Percentiles rank a stretch among this genome's conserved stretches.
phyloP scores from a whole-genome alignment of 2,329 filamentous ascomycete genomes.

The Hymenoscyphus scutula region DNA sequence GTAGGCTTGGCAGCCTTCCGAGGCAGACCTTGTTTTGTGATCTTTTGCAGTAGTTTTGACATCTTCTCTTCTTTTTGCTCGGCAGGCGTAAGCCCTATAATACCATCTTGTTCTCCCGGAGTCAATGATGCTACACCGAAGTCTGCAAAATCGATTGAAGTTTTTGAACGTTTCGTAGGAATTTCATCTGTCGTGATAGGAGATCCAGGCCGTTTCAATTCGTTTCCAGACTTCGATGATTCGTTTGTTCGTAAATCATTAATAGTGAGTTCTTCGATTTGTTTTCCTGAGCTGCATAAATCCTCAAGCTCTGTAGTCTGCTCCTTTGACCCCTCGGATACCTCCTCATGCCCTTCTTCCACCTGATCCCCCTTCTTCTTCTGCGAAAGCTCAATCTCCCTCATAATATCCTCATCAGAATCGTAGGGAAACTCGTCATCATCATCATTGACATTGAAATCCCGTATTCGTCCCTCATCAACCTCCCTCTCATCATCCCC shows the following conservation, averaged over 20 bases:
- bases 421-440: slow-evolving; percentile 48
- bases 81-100: neutral
- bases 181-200: neutral
- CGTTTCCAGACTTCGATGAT: neutral
- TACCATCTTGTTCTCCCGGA: neutral
- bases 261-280: neutral
- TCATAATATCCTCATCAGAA: slow-evolving; percentile 51
- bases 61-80: neutral
- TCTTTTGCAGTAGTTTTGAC: slow-evolving; percentile 38
- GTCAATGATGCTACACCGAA: neutral
- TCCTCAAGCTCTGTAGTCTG: slow-evolving; percentile 14
- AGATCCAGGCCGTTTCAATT: neutral
- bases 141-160: neutral
- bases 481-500: slow-evolving; percentile 44
- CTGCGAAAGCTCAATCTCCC: slow-evolving; percentile 35
- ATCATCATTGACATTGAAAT: slow-evolving; percentile 41
- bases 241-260: neutral
- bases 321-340: neutral
- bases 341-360: slow-evolving; percentile 17
- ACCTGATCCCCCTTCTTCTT: slow-evolving; percentile 23
- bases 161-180: neutral
- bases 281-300: neutral
- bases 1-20: neutral
- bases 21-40: slow-evolving; percentile 36
- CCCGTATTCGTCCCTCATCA: slow-evolving; percentile 59